phyloP scores from a whole-genome alignment of 768 basidiomycete species.

The Boletus bicolor region DNA sequence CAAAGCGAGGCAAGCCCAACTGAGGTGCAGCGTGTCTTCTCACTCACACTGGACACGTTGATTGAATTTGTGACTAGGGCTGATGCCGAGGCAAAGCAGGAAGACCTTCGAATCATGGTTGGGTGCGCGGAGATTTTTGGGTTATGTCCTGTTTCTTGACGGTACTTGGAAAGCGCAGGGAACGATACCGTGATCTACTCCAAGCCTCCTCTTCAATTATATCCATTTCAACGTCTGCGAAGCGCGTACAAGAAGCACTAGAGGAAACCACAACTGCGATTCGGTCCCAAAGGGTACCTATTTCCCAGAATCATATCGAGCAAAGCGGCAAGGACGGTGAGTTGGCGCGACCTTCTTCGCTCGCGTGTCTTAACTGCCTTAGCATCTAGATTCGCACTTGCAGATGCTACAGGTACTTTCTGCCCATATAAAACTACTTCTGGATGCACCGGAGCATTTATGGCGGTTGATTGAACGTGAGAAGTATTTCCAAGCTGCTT shows the following conservation, averaged over 20 bases:
- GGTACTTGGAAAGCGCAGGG: slow-evolving; percentile 63
- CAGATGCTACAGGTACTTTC: slow-evolving; percentile 70
- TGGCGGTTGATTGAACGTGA: slow-evolving; percentile 85
- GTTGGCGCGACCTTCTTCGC: slow-evolving; percentile 8
- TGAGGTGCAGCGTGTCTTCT: slow-evolving; percentile 47
- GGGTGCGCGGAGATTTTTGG: slow-evolving; percentile 58
- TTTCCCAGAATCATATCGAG: slow-evolving; percentile 40
- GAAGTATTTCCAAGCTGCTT: slow-evolving; percentile 78
- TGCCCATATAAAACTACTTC: slow-evolving; percentile 85
- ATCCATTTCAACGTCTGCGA: slow-evolving; percentile 66
- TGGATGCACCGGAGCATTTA: slow-evolving; percentile 89
- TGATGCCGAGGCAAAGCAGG: slow-evolving; percentile 84
- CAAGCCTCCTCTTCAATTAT: slow-evolving; percentile 86
- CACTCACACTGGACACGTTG: background rate
- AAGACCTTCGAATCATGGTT: slow-evolving; percentile 86
- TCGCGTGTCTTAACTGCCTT: background rate
- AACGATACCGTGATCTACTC: slow-evolving; percentile 84
- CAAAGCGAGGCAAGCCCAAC: slow-evolving; percentile 58
- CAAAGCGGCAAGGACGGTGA: slow-evolving; percentile 42
- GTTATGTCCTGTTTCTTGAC: slow-evolving; percentile 23
- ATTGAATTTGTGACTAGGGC: slow-evolving; percentile 39
- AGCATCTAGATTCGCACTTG: slow-evolving; percentile 57
- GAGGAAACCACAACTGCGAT: slow-evolving; percentile 59
- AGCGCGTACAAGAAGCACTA: slow-evolving; percentile 58
- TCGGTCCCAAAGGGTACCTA: slow-evolving; percentile 43